Conservation (phyloP, 768 basidiomycete species). For the Amanita subjunquillea region DNA sequence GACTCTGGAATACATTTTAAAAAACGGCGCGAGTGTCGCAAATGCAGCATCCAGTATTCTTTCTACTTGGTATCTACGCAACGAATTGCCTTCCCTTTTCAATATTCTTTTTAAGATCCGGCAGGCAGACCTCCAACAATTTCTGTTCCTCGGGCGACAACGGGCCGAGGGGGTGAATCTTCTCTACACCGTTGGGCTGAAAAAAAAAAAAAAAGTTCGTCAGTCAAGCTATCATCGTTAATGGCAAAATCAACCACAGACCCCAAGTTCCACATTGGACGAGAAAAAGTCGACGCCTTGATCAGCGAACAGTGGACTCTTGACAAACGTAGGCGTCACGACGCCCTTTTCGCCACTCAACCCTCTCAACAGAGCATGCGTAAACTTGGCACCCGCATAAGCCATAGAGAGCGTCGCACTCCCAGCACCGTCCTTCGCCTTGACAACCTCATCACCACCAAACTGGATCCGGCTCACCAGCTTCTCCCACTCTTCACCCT, state of each 20-base stretch:
- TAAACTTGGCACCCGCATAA: slow-evolving; percentile 89
- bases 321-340: slow-evolving; percentile 78
- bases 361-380: slow-evolving; percentile 72
- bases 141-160: slow-evolving; percentile 77
- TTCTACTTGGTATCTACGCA: slow-evolving; percentile 16
- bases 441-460: slow-evolving; percentile 97
- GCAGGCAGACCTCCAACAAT: slow-evolving; percentile 78
- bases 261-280: slow-evolving; percentile 87
- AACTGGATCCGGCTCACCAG: slow-evolving; percentile 93
- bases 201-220: slow-evolving; percentile 2
- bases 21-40: too few species aligned
- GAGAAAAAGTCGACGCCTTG: slow-evolving; percentile 95
- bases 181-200: slow-evolving; percentile 80
- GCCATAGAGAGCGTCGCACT: slow-evolving; percentile 95
- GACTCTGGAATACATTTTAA: too few species aligned
- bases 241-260: slow-evolving; percentile 30
- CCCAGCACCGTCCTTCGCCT: slow-evolving; percentile 94
- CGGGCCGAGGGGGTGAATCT: slow-evolving; percentile 78
- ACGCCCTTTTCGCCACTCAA: slow-evolving; percentile 85
- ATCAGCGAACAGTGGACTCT: slow-evolving; percentile 75
- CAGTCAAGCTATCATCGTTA: slow-evolving; percentile 5
- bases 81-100: slow-evolving; percentile 86
- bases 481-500: slow-evolving; percentile 63
- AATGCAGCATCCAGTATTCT: too few species aligned
- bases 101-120: slow-evolving; percentile 96